Evolutionary conservation across 768 basidiomycete genomes (phyloP), one percentile per base, ranked within the genome.

Genomic region (Phylloporus arenicola): DNA sequence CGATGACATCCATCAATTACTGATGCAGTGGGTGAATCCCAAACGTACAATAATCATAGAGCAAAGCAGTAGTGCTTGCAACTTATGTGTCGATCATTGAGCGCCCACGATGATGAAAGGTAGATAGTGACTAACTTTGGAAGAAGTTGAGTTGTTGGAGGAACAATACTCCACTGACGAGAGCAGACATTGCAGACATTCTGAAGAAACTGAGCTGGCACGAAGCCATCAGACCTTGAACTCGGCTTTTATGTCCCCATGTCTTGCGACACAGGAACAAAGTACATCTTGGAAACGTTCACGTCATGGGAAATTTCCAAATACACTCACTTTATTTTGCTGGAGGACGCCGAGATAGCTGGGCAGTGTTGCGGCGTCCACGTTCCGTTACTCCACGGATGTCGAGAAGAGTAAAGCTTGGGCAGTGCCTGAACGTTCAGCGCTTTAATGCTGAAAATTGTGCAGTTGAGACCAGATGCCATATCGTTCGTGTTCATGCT

Each of bases 21-120:
- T 45, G 29, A 19, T 13, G 25, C 12, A 22, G 6, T 14, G 37
- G 25, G 5, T 2, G 4, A 38, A 12, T n/a, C 8, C n/a, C 12
- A 19, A 20, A 57, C 58, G 2, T 27, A 60, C 59, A 2, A 38
- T 51, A 54, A 49, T 60, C 59, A 25, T 60, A 60, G 16, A 54
- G 8, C 17, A 60, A 17, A 13, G 50, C 58, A 2, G 58, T 19
- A 16, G 25, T 39, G 25, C 47, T 16, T 9, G 59, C 59, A 19
- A 44, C 58, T 60, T 1, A 45, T 33, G 8, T 6, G 27, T 10
- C 11, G n/a, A 52, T 48, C 13, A 11, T 10, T 50, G 3, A 48
- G 46, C 3, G 0, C 3, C 11, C 13, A 8, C 4, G 13, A 45
- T 0, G 31, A 38, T 10, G 11, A 24, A 37, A 20, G 14, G 12